Evolutionary conservation across 805 yeast genomes (phyloP), one percentile per base, ranked within the genome.

Genomic region (Metschnikowia noctiluminum): DNA sequence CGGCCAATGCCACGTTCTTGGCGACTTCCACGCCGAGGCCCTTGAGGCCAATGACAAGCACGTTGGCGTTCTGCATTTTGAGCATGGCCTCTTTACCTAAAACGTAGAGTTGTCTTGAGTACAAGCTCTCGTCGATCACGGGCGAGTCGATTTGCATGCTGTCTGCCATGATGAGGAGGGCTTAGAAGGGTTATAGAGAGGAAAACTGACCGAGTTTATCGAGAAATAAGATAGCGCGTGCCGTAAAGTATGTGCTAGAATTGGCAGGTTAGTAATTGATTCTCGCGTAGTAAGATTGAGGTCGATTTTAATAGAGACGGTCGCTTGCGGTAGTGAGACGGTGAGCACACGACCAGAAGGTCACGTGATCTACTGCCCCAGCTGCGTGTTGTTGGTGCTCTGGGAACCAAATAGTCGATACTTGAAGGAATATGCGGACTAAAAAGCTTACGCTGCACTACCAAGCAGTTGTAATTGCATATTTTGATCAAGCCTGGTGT

Each of bases 51-150:
- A 91, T 81, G 42, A 94, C 77, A 43, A 94, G 79, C n/a, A 94
- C 97, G 60, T 87, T 89, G 27, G 98, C 90, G 56, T 81, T 78
- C 61, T 91, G 96, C 97, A 94, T 88, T 68, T 89, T 88, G 60
- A 91, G 75, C 99, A 94, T 94, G 45, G 99, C 99, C 57, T 94
- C 99, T 61, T 89, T 90, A 53, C 99, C 99, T 56, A 94, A 71
- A 45, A 94, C 99, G 61, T 92, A 89, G 68, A 94, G 80, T 73
- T 94, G 99, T 68, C 99, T 89, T 36, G 98, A 91, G 77, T 94
- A 94, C 58, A 94, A 79, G 50, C 95, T 78, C 76, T 94, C 99
- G 66, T 94, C 99, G 61, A 94, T 92, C 52, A 69, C 54, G 43
- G 77, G 77, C 35, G 70, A 58, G 56, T 73, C 78, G 40, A 73